Evolutionary conservation across 352 stramenopile species (phyloP), one percentile per base, ranked within the genome.

Genomic region (Pythium folliculosum): DNA sequence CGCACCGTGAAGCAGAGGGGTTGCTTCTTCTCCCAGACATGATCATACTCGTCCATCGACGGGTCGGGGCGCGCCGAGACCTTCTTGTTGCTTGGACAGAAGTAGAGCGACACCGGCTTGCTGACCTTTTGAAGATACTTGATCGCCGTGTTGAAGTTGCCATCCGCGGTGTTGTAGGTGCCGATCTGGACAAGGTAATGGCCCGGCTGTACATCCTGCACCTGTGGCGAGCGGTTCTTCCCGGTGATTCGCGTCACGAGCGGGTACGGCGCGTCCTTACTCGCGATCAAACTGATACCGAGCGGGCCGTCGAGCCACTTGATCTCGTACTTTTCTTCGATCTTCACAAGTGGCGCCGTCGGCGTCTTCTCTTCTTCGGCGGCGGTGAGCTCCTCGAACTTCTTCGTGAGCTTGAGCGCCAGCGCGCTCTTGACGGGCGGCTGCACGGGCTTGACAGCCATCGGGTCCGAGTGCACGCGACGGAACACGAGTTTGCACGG

Each of bases 11-110:
- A 96, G 19, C 72, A 83, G 50, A 96, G 72, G 17, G 88, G 78
- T 43, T 96, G 88, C 65, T 96, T 96, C 80, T 96, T 96, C 61
- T 96, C 88, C 88, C 88, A 96, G 16, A 91, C 74, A 52, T 96
- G 88, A 27, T 96, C 88, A 55, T 93, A 96, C 51, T 96, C 88
- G 56, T 96, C 85, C 5, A 74, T 73, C 0, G 72, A 65, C 1
- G 84, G 58, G 1, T 96, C 86, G 7, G 88, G 88, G 4, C 86
- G 88, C 21, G 78, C 74, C 19, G 86, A 94, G 25, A 82, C 55
- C 64, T 92, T 91, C 60, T 94, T 92, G 67, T 89, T 90, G 52
- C 87, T 82, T 1, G 88, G 88, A 25, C 84, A 94, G 51, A 96
- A 96, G 68, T 78, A 94, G 7, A 96, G 69, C 23, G 84, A 91